phyloP scores from a whole-genome alignment of 2,329 filamentous ascomycete genomes.

The Apiospora koreana region DNA sequence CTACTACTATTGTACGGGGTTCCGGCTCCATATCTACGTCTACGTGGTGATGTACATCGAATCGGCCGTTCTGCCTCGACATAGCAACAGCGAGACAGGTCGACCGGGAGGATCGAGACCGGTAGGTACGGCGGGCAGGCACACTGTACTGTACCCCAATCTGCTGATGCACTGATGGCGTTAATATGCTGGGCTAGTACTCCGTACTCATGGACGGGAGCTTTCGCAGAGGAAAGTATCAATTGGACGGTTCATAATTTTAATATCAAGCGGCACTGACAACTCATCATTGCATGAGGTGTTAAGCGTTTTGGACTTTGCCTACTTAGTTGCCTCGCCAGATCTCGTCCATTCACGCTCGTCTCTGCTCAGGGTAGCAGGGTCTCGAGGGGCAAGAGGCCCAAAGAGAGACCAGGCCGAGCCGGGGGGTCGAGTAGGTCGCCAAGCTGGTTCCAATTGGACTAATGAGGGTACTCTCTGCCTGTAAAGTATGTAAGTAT shows the following conservation, averaged over 20 bases:
- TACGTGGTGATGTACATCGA: not conserved
- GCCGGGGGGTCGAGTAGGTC: slow-evolving; percentile 22
- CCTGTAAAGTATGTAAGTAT: no score
- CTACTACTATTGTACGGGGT: not conserved
- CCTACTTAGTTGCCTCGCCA: slow-evolving; percentile 31
- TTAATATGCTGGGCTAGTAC: not conserved
- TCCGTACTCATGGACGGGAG: not conserved
- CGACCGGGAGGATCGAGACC: not conserved
- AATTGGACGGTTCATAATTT: slow-evolving; percentile 31
- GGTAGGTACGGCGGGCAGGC: not conserved
- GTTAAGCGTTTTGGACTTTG: slow-evolving; percentile 44
- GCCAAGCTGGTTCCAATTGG: not conserved
- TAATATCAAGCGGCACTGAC: slow-evolving; percentile 66
- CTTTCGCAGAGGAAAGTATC: not conserved
- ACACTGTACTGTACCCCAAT: not conserved
- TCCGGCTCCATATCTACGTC: not conserved
- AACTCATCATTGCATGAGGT: slow-evolving; percentile 76
- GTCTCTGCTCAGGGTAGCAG: not conserved
- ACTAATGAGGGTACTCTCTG: slow-evolving; percentile 25
- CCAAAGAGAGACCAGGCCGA: not conserved
- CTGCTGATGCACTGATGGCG: not conserved
- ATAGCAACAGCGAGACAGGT: not conserved
- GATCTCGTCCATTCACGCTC: slow-evolving; percentile 24
- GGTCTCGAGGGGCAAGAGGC: slow-evolving; percentile 5
- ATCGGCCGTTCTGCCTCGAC: not conserved